Evolutionary conservation across 345 rosid genomes (phyloP), one percentile per base, ranked within the genome.

Genomic region (Eucalyptus polyanthemos): DNA sequence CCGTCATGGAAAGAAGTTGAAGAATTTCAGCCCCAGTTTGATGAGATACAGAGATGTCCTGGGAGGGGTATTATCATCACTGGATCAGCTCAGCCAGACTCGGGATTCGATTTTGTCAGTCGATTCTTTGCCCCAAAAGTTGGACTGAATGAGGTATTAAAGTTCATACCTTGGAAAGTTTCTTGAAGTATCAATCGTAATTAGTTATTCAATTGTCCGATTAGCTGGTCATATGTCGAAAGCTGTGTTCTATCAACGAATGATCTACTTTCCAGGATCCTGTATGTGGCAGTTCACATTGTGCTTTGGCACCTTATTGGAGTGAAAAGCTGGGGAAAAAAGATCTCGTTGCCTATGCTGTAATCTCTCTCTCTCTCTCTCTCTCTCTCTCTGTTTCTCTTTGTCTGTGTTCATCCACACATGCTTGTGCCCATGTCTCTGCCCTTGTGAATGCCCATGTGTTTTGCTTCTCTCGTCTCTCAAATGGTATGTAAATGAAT

Each of bases 291-390:
- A 94, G 96, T 89, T 96, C 97, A 40, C 95, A 96, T 88, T 96
- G 99, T 93, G 94, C 95, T 47, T 88, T 97, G 89, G 97, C 96
- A 88, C 88, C 92, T 29, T 96, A 96, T 86, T 97, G 99, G 99
- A 92, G 93, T 88, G 76, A 92, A 62, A 96, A 96, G 93, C 92
- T 96, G 60, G 94, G 95, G 72, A 80, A 80, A 58, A 91, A 86
- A 42, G 95, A 96, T 87, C 88, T 96, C 44, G 60, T 90, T 87
- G 99, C 99, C 34, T 93, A 91, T 92, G 92, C 91, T 92, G 97
- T 96, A 94, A 58, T 86, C 65, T 88, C 42, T 76, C 90, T 88
- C 67, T 76, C 89, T 86, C 65, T 88, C 42, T 76, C 90, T 86
- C 65, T 87, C 42, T 76, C 90, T 58, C 65, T 58, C 65, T 49